These are phyloP conservation scores for Westerdykella sp. DNA, from an alignment of 2,329 filamentous ascomycete genomes.

Conservation along the genomic window DNA sequence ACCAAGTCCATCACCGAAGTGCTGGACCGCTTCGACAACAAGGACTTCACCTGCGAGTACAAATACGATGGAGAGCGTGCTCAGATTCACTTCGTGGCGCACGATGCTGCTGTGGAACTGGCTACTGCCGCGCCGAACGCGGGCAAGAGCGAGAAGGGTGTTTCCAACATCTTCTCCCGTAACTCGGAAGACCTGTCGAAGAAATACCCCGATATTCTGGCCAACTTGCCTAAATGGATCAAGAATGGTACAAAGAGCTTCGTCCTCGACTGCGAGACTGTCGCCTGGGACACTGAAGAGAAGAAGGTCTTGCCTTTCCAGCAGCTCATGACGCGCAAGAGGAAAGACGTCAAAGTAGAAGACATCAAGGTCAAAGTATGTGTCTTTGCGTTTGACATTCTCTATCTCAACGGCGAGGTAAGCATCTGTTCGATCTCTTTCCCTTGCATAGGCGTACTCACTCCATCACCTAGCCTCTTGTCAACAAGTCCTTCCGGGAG, in stretches of 20 bases:
- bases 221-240: slow-evolving; percentile 82
- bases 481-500: slow-evolving; percentile 79
- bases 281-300: slow-evolving; percentile 89
- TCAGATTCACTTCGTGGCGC: slow-evolving; percentile 96
- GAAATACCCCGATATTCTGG: slow-evolving; percentile 94
- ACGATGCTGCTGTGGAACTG: slow-evolving; percentile 66
- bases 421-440: slow-evolving; percentile 7
- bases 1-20: slow-evolving; percentile 98
- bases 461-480: slow-evolving; percentile 52
- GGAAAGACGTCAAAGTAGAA: slow-evolving; percentile 92
- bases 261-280: slow-evolving; percentile 96
- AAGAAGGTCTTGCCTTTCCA: slow-evolving; percentile 98
- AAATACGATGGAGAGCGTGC: slow-evolving; percentile 98
- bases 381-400: slow-evolving; percentile 90
- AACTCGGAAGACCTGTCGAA: slow-evolving; percentile 96
- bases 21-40: slow-evolving; percentile 88
- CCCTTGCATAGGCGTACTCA: slow-evolving; percentile 13
- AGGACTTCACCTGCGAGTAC: slow-evolving; percentile 96
- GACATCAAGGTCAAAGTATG: slow-evolving; percentile 96
- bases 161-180: slow-evolving; percentile 90
- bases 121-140: slow-evolving; percentile 52
- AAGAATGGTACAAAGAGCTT: slow-evolving; percentile 88
- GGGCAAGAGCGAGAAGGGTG: slow-evolving; percentile 63
- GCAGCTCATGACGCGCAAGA: slow-evolving; percentile 95
- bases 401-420: slow-evolving; percentile 85